Percentiles rank a stretch among this genome's conserved stretches.
These are phyloP conservation scores for Penicillium sp. DNA, from an alignment of 2,329 filamentous ascomycete species.

Conservation along the genomic window DNA sequence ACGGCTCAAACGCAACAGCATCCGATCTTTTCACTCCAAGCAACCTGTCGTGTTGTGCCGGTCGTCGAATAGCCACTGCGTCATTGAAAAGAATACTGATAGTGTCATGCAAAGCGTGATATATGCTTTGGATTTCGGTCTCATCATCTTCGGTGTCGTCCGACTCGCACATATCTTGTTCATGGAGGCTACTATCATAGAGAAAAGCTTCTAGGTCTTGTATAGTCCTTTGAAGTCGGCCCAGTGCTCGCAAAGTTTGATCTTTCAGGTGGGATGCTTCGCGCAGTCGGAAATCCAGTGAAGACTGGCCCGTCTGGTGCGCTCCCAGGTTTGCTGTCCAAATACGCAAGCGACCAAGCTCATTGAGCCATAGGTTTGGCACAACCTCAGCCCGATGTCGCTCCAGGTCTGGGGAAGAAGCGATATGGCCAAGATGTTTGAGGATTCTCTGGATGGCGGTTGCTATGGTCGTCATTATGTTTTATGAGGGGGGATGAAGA, in stretches of 20 bases:
- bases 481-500: too few relatives aligned
- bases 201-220: conserved; percentile 12
- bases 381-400: not conserved
- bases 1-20: conserved; percentile 6
- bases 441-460: not conserved
- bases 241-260: conserved; percentile 1
- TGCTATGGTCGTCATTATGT: not conserved
- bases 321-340: conserved; percentile 38
- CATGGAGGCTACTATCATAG: not conserved
- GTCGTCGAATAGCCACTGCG: conserved; percentile 40
- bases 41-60: conserved; percentile 38
- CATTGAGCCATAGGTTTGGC: conserved; percentile 16
- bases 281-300: conserved; percentile 33
- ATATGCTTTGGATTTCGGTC: conserved; percentile 19
- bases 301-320: conserved; percentile 27
- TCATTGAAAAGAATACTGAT: conserved; percentile 39
- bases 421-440: not conserved
- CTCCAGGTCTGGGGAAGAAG: not conserved
- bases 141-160: not conserved
- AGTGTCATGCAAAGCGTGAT: conserved; percentile 19
- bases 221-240: conserved; percentile 2
- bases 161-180: conserved; percentile 10
- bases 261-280: conserved; percentile 27
- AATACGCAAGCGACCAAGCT: conserved; percentile 22
- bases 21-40: not conserved